Percentiles rank a stretch among this genome's conserved stretches.
Conservation (phyloP, 2,329 filamentous ascomycete genomes). For the Diaporthe australafricana region DNA sequence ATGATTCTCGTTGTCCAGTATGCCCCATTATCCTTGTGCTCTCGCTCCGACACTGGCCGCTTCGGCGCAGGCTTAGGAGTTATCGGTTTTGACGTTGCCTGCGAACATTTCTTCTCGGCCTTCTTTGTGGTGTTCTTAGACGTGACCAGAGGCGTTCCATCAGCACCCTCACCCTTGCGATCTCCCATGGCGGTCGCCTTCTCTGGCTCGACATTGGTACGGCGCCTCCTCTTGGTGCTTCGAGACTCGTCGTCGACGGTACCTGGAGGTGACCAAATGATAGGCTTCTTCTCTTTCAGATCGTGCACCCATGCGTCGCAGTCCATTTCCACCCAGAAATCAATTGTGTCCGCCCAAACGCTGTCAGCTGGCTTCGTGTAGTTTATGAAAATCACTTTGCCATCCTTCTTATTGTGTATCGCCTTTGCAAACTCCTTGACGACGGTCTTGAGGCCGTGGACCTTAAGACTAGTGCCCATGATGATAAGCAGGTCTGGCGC, state of each 20-base stretch:
- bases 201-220: slow-evolving; percentile 46
- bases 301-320: slow-evolving; percentile 79
- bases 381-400: slow-evolving; percentile 80
- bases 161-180: slow-evolving; percentile 51
- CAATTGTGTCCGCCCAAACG: slow-evolving; percentile 78
- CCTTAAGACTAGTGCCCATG: slow-evolving; percentile 76
- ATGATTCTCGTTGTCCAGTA: slow-evolving; percentile 58
- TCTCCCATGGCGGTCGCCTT: slow-evolving; percentile 29
- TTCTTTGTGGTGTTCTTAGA: slow-evolving; percentile 31
- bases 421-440: slow-evolving; percentile 78
- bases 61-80: slow-evolving; percentile 47
- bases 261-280: slow-evolving; percentile 67
- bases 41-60: slow-evolving; percentile 57
- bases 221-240: slow-evolving; percentile 47
- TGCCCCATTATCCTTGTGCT: slow-evolving; percentile 59
- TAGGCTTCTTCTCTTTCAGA: slow-evolving; percentile 67
- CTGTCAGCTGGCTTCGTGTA: slow-evolving; percentile 79
- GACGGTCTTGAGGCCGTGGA: slow-evolving; percentile 78
- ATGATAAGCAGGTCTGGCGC: slow-evolving; percentile 77
- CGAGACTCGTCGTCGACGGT: slow-evolving; percentile 55
- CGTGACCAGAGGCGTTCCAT: slow-evolving; percentile 35
- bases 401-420: slow-evolving; percentile 71
- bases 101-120: slow-evolving; percentile 38
- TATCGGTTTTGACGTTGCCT: slow-evolving; percentile 37
- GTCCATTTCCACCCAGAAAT: slow-evolving; percentile 81